Percentiles rank a stretch among this genome's conserved stretches.
phyloP scores from a whole-genome alignment of 2,329 filamentous ascomycete species.

The Fusarium napiforme region DNA sequence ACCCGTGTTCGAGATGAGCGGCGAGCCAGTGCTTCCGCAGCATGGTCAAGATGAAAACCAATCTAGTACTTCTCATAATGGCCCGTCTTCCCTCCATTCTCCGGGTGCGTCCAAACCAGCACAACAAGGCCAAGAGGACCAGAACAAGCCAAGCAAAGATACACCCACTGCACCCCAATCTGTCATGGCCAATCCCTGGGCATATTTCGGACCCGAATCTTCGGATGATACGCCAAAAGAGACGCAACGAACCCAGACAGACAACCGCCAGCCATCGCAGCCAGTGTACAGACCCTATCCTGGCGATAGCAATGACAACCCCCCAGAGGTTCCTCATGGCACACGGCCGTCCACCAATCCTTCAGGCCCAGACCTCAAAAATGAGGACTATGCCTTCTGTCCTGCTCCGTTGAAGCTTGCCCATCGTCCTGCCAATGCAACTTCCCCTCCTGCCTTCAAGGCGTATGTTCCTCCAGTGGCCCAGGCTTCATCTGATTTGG shows the following conservation, averaged over 20 bases:
- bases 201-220: conserved; percentile 46
- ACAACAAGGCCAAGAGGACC: conserved; percentile 2
- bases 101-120: conserved; percentile 1
- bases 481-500: conserved; percentile 20
- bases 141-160: conserved; percentile 15
- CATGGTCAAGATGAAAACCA: conserved; percentile 1
- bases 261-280: conserved; percentile 15
- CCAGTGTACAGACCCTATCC: conserved; percentile 34
- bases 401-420: conserved; percentile 45
- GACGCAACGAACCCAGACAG: background rate
- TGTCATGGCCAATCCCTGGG: conserved; percentile 48
- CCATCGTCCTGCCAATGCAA: conserved; percentile 38
- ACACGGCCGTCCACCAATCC: conserved; percentile 23
- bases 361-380: conserved; percentile 22
- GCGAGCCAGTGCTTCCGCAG: conserved; percentile 39
- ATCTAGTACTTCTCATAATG: conserved; percentile 42
- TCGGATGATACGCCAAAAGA: conserved; percentile 6
- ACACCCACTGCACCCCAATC: background rate
- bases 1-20: conserved; percentile 49
- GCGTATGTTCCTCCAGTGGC: conserved; percentile 44
- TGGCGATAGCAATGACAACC: conserved; percentile 11
- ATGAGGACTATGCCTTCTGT: conserved; percentile 29
- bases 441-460: conserved; percentile 41
- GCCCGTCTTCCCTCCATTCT: conserved; percentile 47
- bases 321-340: conserved; percentile 24